Conservation (phyloP, 192 early-diverging fungal genomes). For the Linnemannia elongata region DNA sequence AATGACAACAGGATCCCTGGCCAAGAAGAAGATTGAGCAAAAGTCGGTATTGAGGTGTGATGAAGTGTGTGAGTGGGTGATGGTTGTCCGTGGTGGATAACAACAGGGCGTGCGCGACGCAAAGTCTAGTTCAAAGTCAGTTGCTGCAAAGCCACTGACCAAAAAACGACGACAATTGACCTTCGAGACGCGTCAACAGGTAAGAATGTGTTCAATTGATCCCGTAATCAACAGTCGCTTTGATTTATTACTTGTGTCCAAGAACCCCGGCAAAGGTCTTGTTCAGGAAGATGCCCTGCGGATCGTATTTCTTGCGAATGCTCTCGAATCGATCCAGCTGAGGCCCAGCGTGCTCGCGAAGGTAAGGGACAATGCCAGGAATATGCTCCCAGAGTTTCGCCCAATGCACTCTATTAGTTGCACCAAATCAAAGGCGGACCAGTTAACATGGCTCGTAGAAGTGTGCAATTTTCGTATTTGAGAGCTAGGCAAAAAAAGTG, state of each 20-base stretch:
- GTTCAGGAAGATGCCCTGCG: slow-evolving; percentile 40
- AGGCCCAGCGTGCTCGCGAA: background rate
- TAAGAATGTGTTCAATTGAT: background rate
- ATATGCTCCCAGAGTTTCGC: slow-evolving; percentile 44
- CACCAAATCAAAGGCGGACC: background rate
- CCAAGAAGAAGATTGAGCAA: background rate
- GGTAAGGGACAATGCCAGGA: slow-evolving; percentile 28
- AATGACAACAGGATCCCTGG: background rate
- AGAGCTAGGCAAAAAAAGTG: background rate
- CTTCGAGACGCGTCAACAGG: background rate
- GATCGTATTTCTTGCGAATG: slow-evolving; percentile 42
- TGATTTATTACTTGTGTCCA: background rate
- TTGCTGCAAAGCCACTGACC: slow-evolving; percentile 11
- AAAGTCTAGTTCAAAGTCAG: background rate
- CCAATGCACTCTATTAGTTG: slow-evolving; percentile 27
- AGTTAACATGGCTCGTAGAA: background rate
- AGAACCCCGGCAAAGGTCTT: slow-evolving; percentile 9
- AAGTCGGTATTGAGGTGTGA: background rate
- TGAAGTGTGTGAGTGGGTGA: background rate
- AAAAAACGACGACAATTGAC: background rate
- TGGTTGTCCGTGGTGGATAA: background rate
- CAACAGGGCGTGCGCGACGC: background rate
- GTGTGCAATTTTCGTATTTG: background rate
- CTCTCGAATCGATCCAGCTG: slow-evolving; percentile 30
- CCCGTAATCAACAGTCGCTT: background rate